Evolutionary conservation across 768 basidiomycete species (phyloP).

Genomic region (Amanita polypyramis): DNA sequence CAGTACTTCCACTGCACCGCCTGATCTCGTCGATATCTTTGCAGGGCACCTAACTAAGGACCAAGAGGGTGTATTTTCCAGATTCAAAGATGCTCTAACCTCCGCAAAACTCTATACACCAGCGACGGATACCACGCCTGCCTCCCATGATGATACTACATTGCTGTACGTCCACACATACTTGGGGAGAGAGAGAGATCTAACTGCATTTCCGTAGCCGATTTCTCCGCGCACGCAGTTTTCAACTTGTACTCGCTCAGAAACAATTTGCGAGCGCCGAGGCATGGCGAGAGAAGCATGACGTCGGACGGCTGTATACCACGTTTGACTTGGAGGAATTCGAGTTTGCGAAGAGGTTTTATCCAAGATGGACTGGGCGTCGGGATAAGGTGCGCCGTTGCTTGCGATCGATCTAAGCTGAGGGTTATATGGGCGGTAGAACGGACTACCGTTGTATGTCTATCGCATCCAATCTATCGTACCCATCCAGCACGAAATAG

Average conservation of each 20-base stretch:
- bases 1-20: not conserved
- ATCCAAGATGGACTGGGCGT: conserved; percentile 75
- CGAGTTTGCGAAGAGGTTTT: conserved; percentile 48
- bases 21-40: conserved; percentile 13
- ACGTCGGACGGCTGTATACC: conserved; percentile 53
- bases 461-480: conserved; percentile 59
- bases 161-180: conserved; percentile 36
- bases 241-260: conserved; percentile 49
- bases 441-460: conserved; percentile 68
- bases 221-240: conserved; percentile 73
- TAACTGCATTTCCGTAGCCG: no score
- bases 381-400: conserved; percentile 50
- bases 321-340: conserved; percentile 51
- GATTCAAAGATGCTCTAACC: conserved; percentile 43
- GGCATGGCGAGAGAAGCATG: conserved; percentile 54
- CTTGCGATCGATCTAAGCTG: not conserved
- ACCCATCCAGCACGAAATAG: conserved; percentile 48
- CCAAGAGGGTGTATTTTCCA: conserved; percentile 37
- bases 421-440: conserved; percentile 21
- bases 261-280: conserved; percentile 62
- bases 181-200: no score
- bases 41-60: conserved; percentile 38
- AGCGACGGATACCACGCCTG: conserved; percentile 16
- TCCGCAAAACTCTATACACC: conserved; percentile 43
- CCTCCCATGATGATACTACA: conserved; percentile 58